These are phyloP conservation scores for Penicillium frequentans DNA, from an alignment of 2,329 filamentous ascomycete genomes.

Conservation along the genomic window DNA sequence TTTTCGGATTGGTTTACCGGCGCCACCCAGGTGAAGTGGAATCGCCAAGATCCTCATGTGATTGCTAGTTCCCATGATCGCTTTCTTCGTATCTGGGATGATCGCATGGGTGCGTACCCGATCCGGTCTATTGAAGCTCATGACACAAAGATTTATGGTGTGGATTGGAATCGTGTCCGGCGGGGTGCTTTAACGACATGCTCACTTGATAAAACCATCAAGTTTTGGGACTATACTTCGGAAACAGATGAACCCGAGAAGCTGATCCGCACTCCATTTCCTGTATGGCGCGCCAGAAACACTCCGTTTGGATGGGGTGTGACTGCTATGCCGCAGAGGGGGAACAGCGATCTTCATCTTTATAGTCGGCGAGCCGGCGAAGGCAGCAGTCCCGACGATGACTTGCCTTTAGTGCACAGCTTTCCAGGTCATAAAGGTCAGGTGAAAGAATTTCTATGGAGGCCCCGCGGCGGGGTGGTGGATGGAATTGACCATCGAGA, in stretches of 20 bases:
- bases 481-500: slow-evolving; percentile 78
- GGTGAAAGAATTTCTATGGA: slow-evolving; percentile 91
- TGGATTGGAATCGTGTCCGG: slow-evolving; percentile 87
- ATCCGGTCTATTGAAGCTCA: slow-evolving; percentile 84
- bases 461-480: slow-evolving; percentile 68
- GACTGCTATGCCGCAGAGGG: slow-evolving; percentile 87
- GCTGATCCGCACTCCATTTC: slow-evolving; percentile 78
- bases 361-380: slow-evolving; percentile 65
- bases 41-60: slow-evolving; percentile 80
- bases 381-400: slow-evolving; percentile 36
- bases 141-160: slow-evolving; percentile 88
- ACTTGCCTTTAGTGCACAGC: slow-evolving; percentile 48
- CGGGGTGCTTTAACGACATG: slow-evolving; percentile 77
- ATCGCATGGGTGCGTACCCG: slow-evolving; percentile 73
- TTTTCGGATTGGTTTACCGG: slow-evolving; percentile 94
- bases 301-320: slow-evolving; percentile 86
- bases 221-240: slow-evolving; percentile 81
- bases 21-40: slow-evolving; percentile 94
- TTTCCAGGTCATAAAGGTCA: slow-evolving; percentile 60
- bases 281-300: slow-evolving; percentile 87
- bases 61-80: slow-evolving; percentile 89
- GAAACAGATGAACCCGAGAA: slow-evolving; percentile 68
- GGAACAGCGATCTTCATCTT: slow-evolving; percentile 79
- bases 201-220: slow-evolving; percentile 87
- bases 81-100: slow-evolving; percentile 87